Percentiles rank a stretch among this genome's conserved stretches.
Conservation (phyloP, 192 early-diverging fungal species). For the Backusella australiensis region DNA sequence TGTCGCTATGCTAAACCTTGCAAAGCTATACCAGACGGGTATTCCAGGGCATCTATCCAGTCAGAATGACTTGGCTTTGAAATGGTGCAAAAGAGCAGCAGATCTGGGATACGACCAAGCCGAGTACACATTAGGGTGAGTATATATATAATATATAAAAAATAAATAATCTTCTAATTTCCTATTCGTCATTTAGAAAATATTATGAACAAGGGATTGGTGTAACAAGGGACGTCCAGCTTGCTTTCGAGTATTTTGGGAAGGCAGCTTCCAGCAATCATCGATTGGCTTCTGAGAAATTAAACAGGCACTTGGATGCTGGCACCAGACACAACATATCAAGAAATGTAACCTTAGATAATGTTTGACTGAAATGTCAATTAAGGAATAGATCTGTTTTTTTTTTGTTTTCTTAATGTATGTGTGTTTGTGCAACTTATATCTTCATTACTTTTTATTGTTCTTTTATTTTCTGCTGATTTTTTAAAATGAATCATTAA, state of each 20-base stretch:
- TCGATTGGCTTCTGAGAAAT: background rate
- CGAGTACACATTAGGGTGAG: conserved; percentile 86
- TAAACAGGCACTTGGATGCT: background rate
- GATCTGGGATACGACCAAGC: conserved; percentile 76
- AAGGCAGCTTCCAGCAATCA: conserved; percentile 28
- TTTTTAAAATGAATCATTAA: background rate
- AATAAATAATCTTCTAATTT: background rate
- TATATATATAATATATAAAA: background rate
- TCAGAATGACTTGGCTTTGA: conserved; percentile 56
- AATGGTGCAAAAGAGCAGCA: conserved; percentile 80
- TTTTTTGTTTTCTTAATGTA: background rate
- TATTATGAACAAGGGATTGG: conserved; percentile 35
- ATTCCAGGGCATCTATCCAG: conserved; percentile 20
- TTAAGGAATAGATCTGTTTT: background rate
- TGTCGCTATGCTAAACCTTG: conserved; percentile 83
- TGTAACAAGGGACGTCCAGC: conserved; percentile 16
- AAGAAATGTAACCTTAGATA: background rate
- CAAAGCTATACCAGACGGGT: conserved; percentile 78
- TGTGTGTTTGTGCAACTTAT: background rate
- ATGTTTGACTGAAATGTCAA: conserved; percentile 2
- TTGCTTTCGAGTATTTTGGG: conserved; percentile 31
- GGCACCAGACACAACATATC: background rate
- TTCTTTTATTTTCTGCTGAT: background rate
- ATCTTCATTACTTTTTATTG: background rate
- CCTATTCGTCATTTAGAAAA: conserved; percentile 6